A percentile compares a stretch with the other conserved stretches of the same genome.
These are phyloP conservation scores for Backusella liffmaniae DNA, from an alignment of 192 early-diverging fungal genomes.

Conservation along the genomic window DNA sequence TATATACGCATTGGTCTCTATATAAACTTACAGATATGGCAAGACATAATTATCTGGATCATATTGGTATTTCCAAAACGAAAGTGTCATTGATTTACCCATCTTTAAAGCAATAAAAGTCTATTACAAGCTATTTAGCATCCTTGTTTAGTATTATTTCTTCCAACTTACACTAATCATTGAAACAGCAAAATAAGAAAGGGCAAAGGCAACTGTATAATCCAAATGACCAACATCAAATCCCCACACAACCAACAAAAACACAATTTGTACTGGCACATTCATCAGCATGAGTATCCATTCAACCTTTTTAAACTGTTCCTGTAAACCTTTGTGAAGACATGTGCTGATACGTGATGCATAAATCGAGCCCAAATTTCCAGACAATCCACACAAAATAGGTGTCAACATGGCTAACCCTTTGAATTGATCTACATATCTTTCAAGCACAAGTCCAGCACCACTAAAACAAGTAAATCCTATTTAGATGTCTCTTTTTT, in stretches of 20 bases:
- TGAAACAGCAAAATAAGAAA: conserved; percentile 55
- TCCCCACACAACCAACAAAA: conserved; percentile 49
- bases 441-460: conserved; percentile 66
- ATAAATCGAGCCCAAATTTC: conserved; percentile 81
- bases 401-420: conserved; percentile 69
- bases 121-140: conserved; percentile 40
- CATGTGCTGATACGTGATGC: conserved; percentile 74
- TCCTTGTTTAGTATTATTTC: neutral
- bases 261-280: conserved; percentile 64
- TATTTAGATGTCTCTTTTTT: neutral
- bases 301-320: conserved; percentile 52
- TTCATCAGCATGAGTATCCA: conserved; percentile 64
- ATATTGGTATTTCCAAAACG: conserved; percentile 67
- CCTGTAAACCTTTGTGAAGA: conserved; percentile 53
- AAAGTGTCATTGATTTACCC: conserved; percentile 52
- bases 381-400: conserved; percentile 64
- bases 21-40: conserved; percentile 54
- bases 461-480: conserved; percentile 34
- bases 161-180: conserved; percentile 50
- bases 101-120: conserved; percentile 54
- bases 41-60: conserved; percentile 77
- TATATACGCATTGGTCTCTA: neutral
- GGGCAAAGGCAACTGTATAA: conserved; percentile 42
- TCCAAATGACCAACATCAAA: conserved; percentile 47
- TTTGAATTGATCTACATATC: conserved; percentile 61